Evolutionary conservation across 2,329 filamentous ascomycete species (phyloP), one percentile per base, ranked within the genome.

Genomic region (Trichoderma afroharzianum): DNA sequence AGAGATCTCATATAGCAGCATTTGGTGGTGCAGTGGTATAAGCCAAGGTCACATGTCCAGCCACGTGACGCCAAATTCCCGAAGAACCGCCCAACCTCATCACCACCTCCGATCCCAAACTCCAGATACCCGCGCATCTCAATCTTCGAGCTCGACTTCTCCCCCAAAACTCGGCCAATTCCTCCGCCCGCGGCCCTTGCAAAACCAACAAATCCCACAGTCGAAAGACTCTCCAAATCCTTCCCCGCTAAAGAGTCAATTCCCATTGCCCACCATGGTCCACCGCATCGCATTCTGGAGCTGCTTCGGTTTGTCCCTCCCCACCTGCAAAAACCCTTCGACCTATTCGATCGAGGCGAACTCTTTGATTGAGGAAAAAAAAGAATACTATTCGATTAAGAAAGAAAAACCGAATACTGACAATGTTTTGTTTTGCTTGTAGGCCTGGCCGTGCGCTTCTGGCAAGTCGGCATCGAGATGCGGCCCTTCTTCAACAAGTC

Each of bases 391-490:
- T n/a, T n/a, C n/a, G n/a, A n/a, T n/a, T n/a, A n/a, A n/a, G n/a
- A n/a, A n/a, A n/a, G n/a, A n/a, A n/a, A n/a, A n/a, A n/a, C n/a
- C n/a, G n/a, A 15, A 21, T 30, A 1, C 55, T 28, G 4, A n/a
- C 15, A n/a, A 33, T 30, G n/a, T 50, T 30, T 32, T 39, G 5
- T 30, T 28, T 57, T 18, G 21, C 1, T 43, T 6, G n/a, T 4
- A 99, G 96, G 96, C 87, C 85, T 98, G 78, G 94, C 93, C 80
- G 92, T 95, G 80, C 93, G 95, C 78, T 89, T 96, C 83, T 98
- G 95, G 93, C 96, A 98, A 84, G 91, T 99, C 81, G 96, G 95
- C 80, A 96, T 99, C 82, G 94, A 99, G 86, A 97, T 97, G 94
- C 94, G 95, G 74, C 96, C 95, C 67, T 91, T 98, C 83, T 93